A percentile compares a stretch with the other conserved stretches of the same genome.
Evolutionary conservation across 164 flowering plant genomes (phyloP).

Genomic region (Houttuynia cordata): DNA sequence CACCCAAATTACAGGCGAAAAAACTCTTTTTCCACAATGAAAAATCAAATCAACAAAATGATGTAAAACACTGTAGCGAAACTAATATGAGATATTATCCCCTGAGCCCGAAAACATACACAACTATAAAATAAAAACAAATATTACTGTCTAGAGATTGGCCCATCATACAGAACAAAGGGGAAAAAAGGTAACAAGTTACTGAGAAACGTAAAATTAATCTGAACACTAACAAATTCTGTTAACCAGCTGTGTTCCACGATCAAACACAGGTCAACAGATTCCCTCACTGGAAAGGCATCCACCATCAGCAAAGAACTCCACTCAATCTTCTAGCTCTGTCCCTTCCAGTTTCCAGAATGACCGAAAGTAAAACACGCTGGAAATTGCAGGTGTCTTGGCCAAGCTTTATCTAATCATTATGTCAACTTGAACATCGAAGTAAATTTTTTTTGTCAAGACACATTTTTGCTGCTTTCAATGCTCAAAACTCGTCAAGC

Average conservation of each 20-base stretch:
- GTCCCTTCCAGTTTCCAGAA: conserved; percentile 5
- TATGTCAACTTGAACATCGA: background rate
- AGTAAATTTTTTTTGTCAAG: background rate
- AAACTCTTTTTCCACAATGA: background rate
- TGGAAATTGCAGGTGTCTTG: background rate
- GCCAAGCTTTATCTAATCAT: background rate
- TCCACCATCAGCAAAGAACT: conserved; percentile 4
- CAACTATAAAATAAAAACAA: conserved; percentile 2
- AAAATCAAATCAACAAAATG: background rate
- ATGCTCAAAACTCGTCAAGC: conserved; percentile 9
- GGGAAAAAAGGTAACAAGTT: background rate
- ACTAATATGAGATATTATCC: background rate
- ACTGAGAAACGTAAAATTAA: background rate
- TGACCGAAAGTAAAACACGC: background rate
- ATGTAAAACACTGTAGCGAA: background rate
- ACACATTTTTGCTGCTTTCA: conserved; percentile 3
- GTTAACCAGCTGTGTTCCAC: conserved; percentile 11
- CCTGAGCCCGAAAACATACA: background rate
- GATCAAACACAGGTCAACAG: conserved; percentile 10
- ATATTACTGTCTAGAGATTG: conserved; percentile 4
- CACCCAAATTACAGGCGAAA: background rate
- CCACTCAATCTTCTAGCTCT: background rate
- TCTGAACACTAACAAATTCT: conserved; percentile 5
- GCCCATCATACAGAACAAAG: conserved; percentile 3
- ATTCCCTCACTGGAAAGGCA: conserved; percentile 7